Percentiles rank a stretch among this genome's conserved stretches.
These are phyloP conservation scores for Biancaea sappan DNA, from an alignment of 306 rosid genomes.

Conservation along the genomic window DNA sequence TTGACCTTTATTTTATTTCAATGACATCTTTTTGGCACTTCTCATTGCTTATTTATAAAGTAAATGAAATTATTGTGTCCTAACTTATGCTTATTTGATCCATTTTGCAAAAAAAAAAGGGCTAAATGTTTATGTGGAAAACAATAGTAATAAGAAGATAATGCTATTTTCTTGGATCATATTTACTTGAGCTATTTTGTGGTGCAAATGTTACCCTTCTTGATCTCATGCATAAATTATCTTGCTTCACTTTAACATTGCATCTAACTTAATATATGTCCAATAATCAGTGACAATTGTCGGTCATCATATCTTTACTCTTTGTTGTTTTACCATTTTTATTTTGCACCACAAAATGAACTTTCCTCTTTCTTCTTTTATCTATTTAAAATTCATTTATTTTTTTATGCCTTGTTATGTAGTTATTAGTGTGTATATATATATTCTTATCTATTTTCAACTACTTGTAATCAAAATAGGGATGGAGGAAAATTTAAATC, in stretches of 20 bases:
- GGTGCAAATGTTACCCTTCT: constrained; percentile 1
- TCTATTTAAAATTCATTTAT: too few species aligned
- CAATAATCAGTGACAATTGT: background rate
- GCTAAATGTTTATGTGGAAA: background rate
- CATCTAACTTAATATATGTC: background rate
- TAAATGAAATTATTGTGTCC: constrained; percentile 2
- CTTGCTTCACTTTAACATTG: background rate
- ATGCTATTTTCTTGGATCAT: background rate
- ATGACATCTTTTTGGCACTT: constrained; percentile 14
- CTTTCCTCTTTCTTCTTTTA: too few species aligned
- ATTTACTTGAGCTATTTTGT: background rate
- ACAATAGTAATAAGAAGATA: background rate
- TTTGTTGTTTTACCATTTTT: too few species aligned
- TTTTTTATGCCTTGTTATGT: too few species aligned
- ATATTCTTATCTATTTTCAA: too few species aligned
- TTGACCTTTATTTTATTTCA: background rate
- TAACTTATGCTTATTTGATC: constrained; percentile 25
- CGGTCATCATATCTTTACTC: background rate
- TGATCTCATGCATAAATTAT: background rate
- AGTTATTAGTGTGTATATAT: too few species aligned
- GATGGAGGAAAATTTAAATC: too few species aligned
- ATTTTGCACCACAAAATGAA: too few species aligned
- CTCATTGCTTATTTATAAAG: constrained; percentile 3
- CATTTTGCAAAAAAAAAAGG: constrained; percentile 2
- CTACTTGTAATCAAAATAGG: too few species aligned